These are phyloP conservation scores for Trifolium dubium DNA, from an alignment of 306 rosid species.

Conservation along the genomic window DNA sequence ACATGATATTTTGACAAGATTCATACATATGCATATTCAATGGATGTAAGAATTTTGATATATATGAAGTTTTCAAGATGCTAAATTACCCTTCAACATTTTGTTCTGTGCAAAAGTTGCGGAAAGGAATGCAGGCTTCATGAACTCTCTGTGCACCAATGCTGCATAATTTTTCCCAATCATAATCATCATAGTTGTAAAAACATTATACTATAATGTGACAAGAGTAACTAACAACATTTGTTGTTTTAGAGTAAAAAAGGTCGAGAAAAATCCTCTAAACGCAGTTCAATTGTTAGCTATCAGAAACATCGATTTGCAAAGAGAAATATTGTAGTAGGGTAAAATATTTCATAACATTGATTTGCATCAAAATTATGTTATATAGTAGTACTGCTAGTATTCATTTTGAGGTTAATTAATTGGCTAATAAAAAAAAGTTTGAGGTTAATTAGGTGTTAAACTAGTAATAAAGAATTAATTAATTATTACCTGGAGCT, in stretches of 20 bases:
- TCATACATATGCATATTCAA: not conserved
- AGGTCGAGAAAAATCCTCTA: no score
- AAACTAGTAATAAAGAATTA: not conserved
- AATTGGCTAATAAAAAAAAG: not conserved
- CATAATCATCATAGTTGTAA: conserved; percentile 27
- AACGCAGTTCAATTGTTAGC: no score
- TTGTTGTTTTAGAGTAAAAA: no score
- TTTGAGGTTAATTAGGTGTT: not conserved
- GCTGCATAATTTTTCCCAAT: conserved; percentile 51
- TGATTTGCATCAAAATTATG: no score
- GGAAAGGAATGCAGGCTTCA: conserved; percentile 61
- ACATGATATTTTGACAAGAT: no score
- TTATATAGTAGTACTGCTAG: not conserved
- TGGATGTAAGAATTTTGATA: not conserved
- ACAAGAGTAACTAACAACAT: no score
- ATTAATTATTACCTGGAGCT: conserved; percentile 71
- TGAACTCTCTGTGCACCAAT: conserved; percentile 89
- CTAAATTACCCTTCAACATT: conserved; percentile 83
- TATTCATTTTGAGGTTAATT: not conserved
- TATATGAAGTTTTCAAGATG: conserved; percentile 21
- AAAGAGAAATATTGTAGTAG: not conserved
- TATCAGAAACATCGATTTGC: no score
- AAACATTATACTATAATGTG: not conserved
- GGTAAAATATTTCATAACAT: not conserved
- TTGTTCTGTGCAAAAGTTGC: conserved; percentile 58